Evolutionary conservation across 352 stramenopile species (phyloP).

Genomic region (Phytophthora gonapodyides): DNA sequence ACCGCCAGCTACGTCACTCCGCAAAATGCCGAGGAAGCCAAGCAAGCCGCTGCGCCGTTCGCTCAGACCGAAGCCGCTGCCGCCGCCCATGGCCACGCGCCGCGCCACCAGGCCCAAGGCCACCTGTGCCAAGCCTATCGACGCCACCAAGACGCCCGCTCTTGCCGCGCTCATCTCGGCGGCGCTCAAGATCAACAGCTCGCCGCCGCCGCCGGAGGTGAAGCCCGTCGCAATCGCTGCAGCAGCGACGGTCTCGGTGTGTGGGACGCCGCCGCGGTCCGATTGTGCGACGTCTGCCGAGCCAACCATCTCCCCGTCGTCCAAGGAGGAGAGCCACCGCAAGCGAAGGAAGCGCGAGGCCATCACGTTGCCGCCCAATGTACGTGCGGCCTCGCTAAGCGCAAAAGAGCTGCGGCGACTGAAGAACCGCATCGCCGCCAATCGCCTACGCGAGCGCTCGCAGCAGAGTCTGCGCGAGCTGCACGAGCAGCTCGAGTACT

Average conservation of each 20-base stretch:
- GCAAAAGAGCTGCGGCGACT: slow-evolving; percentile 49
- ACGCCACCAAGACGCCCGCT: slow-evolving; percentile 3
- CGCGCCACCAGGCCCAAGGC: background rate
- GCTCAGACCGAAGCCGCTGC: background rate
- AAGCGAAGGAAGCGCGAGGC: slow-evolving; percentile 54
- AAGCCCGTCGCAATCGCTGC: slow-evolving; percentile 4
- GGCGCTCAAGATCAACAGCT: background rate
- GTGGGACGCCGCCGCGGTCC: background rate
- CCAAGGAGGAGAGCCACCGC: slow-evolving; percentile 8
- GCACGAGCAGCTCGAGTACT: slow-evolving; percentile 39
- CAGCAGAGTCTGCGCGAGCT: slow-evolving; percentile 51
- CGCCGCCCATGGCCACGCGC: slow-evolving; percentile 6
- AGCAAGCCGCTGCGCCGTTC: slow-evolving; percentile 8
- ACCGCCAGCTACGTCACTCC: slow-evolving; percentile 7
- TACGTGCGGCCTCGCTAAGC: slow-evolving; percentile 37
- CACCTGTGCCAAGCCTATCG: background rate
- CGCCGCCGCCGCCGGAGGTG: background rate
- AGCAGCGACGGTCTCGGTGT: background rate
- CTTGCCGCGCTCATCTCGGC: slow-evolving; percentile 15
- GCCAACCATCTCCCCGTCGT: slow-evolving; percentile 17
- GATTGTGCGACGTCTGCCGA: background rate
- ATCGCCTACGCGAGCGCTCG: slow-evolving; percentile 51
- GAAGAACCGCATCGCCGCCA: slow-evolving; percentile 61
- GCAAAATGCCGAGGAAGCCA: slow-evolving; percentile 20
- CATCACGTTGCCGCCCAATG: slow-evolving; percentile 49